Percentiles rank a stretch among this genome's conserved stretches.
Evolutionary conservation across 306 rosid species (phyloP).

Genomic region (Phaseolus lunatus): DNA sequence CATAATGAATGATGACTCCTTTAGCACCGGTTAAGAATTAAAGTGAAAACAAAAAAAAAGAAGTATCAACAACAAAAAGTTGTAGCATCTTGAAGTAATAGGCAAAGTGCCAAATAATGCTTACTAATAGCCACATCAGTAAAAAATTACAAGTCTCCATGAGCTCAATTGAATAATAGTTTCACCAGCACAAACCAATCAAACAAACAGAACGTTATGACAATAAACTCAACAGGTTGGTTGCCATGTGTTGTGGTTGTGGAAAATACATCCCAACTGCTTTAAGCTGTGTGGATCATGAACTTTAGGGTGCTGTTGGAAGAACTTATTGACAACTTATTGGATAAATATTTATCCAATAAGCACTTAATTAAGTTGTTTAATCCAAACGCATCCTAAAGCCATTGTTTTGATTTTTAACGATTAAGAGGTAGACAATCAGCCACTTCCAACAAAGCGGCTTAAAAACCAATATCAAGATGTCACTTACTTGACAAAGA

Average conservation of each 20-base stretch:
- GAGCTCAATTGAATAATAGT: conserved; percentile 26
- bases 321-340: not conserved
- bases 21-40: conserved; percentile 26
- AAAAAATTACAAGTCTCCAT: conserved; percentile 25
- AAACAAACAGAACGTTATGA: conserved; percentile 25
- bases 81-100: conserved; percentile 9
- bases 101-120: conserved; percentile 16
- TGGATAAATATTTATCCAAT: not conserved
- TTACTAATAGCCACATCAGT: not conserved
- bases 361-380: not conserved
- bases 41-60: not conserved
- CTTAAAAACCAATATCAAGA: conserved; percentile 26
- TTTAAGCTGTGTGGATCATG: not conserved
- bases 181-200: conserved; percentile 32
- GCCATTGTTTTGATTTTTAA: conserved; percentile 16
- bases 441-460: conserved; percentile 21
- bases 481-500: conserved; percentile 81
- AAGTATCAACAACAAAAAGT: not conserved
- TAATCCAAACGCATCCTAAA: not conserved
- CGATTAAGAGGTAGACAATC: not conserved
- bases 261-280: conserved; percentile 8
- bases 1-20: conserved; percentile 33
- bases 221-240: not conserved
- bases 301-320: not conserved
- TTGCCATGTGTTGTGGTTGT: not conserved